Base-by-base conservation (phyloP, 2,329 filamentous ascomycete species). In the Stachybotrys elegans region DNA sequence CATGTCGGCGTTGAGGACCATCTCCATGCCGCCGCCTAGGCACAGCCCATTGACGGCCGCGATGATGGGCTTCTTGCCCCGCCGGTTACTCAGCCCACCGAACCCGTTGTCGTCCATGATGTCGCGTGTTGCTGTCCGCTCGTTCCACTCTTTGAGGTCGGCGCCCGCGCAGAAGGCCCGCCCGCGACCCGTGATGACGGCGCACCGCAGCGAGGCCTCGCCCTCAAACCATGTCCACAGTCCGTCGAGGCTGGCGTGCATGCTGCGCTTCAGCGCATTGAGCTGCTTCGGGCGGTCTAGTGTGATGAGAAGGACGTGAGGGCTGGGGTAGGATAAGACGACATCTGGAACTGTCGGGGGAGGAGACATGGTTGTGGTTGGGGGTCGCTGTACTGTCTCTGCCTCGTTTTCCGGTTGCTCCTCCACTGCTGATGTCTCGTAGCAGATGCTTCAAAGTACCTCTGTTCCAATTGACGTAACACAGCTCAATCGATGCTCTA, bases 41-140 rank as follows among this genome's bases (percentile, higher is more conserved):
- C 83, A 86, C 14, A 84, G 68, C 3, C 86, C 86, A 57, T 88
- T 87, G 22, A 89, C 83, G 2, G 86, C 86, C 4, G 81, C 83
- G 25, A 90, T 76, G 43, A 91, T 71, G 4, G 86, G 86, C 57
- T 90, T 90, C 60, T 78, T 79, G 40, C 84, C 84, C 3, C 63
- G 60, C 29, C 85, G 73, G 49, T 85, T 79, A 44, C 76, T 80
- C 25, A 88, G 62, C 0, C 76, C 83, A n/a, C 78, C 83, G 47
- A 87, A 84, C 20, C 58, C 56, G 47, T 73, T 71, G 9, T 55
- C 50, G 22, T 57, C 59, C 43, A 60, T 59, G 60, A 80, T 77
- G 56, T 21, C 32, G 31, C 22, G 38, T 4, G 40, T 13, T 20
- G 40, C 43, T 9, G 40, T 5, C 45, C 68, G 63, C 8, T 62